phyloP scores from a whole-genome alignment of 1,284 basidiomycete genomes.

The Coniferiporia weirii region DNA sequence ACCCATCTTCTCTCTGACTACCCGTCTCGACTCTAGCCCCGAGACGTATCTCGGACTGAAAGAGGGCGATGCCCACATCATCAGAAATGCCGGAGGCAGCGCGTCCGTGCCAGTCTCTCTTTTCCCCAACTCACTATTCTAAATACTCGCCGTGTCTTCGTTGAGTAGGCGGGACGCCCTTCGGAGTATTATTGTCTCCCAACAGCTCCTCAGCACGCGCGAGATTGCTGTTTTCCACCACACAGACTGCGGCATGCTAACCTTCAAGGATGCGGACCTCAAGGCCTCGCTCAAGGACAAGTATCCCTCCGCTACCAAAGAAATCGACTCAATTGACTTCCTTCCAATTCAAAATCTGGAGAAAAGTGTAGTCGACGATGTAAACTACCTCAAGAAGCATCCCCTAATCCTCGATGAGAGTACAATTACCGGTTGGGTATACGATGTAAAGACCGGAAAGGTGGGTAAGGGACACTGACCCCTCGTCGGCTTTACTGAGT shows the following conservation, averaged over 20 bases:
- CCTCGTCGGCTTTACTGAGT: background rate
- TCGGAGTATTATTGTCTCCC: constrained; percentile 63
- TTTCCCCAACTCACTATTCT: background rate
- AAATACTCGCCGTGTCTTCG: background rate
- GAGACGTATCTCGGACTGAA: constrained; percentile 54
- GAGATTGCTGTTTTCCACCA: constrained; percentile 65
- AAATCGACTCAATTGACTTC: constrained; percentile 52
- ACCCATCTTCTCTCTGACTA: background rate
- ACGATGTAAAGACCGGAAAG: constrained; percentile 57
- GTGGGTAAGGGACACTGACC: constrained; percentile 27
- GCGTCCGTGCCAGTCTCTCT: constrained; percentile 38
- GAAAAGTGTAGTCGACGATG: constrained; percentile 50
- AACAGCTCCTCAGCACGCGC: constrained; percentile 59
- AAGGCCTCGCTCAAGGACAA: constrained; percentile 46
- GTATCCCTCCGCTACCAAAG: constrained; percentile 35
- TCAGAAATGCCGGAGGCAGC: constrained; percentile 61
- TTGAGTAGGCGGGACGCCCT: constrained; percentile 49
- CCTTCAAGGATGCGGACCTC: constrained; percentile 48
- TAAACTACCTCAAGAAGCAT: constrained; percentile 48
- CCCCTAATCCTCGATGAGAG: constrained; percentile 52
- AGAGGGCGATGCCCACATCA: constrained; percentile 64
- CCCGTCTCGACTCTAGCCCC: constrained; percentile 41
- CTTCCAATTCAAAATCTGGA: constrained; percentile 52
- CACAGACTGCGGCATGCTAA: constrained; percentile 65
- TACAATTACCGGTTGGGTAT: constrained; percentile 59